phyloP scores from a whole-genome alignment of 1,139 yeast species.

The Kluyveromyces sp. region DNA sequence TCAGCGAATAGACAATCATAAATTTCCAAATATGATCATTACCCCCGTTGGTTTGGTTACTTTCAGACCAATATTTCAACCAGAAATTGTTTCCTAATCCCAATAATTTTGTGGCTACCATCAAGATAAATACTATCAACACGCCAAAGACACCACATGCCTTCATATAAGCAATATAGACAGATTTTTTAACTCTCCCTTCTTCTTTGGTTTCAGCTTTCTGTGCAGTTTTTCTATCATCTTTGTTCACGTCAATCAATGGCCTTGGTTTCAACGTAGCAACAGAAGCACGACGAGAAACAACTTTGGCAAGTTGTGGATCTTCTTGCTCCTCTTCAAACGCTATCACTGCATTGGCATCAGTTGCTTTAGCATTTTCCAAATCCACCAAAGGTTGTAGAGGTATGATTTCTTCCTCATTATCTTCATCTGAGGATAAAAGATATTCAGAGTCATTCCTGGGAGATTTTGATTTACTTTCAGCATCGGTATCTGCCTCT shows the following conservation, averaged over 20 bases:
- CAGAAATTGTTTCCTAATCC: conserved; percentile 47
- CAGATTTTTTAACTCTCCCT: conserved; percentile 60
- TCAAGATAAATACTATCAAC: conserved; percentile 35
- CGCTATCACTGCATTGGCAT: background rate
- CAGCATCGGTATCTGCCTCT: background rate
- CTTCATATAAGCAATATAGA: conserved; percentile 52
- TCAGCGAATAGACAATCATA: conserved; percentile 51
- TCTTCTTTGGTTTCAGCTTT: conserved; percentile 40
- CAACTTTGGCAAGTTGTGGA: conserved; percentile 1
- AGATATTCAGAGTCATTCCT: too few species aligned
- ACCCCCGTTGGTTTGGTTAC: conserved; percentile 37
- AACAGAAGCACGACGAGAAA: conserved; percentile 53
- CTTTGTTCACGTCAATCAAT: conserved; percentile 18
- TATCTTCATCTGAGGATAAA: background rate
- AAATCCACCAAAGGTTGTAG: background rate
- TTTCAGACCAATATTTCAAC: conserved; percentile 57
- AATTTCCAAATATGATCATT: conserved; percentile 44
- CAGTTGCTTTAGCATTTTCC: background rate
- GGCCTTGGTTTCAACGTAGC: conserved; percentile 39
- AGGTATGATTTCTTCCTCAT: background rate
- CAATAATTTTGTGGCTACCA: conserved; percentile 40
- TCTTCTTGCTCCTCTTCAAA: conserved; percentile 2
- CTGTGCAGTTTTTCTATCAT: conserved; percentile 32
- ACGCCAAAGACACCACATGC: conserved; percentile 60
- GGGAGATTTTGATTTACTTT: too few species aligned